phyloP scores from a whole-genome alignment of 495 filamentous ascomycete species.

The Tuber brumale region DNA sequence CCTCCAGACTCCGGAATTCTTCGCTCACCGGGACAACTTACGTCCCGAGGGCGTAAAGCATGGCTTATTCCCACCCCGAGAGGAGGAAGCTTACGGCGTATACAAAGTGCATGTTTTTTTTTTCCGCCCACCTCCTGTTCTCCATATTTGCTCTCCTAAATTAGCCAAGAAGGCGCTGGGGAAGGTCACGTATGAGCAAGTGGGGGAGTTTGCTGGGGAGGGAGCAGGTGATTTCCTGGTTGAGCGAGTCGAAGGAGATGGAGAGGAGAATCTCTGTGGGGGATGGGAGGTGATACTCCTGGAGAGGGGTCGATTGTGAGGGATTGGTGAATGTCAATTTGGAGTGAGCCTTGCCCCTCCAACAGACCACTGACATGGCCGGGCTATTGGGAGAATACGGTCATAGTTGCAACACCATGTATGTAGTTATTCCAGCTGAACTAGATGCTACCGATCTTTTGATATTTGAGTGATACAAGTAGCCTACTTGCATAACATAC shows the following conservation, averaged over 20 bases:
- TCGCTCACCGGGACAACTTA: slow-evolving; percentile 53
- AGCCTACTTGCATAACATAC: background rate
- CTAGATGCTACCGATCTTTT: background rate
- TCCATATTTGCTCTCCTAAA: slow-evolving; percentile 8
- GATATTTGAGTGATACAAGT: background rate
- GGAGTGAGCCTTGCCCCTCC: background rate
- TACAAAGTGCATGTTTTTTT: slow-evolving; percentile 29
- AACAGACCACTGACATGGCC: background rate
- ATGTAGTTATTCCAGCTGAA: background rate
- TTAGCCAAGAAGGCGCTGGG: background rate
- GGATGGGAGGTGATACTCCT: background rate
- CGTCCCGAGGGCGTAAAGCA: slow-evolving; percentile 48
- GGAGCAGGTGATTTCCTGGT: slow-evolving; percentile 20
- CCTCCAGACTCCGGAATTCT: no score
- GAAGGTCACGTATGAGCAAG: slow-evolving; percentile 25
- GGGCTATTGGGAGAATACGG: background rate
- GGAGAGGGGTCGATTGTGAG: background rate
- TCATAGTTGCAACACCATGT: background rate
- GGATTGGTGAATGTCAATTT: background rate
- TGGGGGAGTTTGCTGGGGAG: slow-evolving; percentile 47
- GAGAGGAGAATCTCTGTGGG: background rate
- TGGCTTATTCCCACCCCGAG: slow-evolving; percentile 49
- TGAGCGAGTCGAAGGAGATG: no score
- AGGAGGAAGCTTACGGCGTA: slow-evolving; percentile 50
- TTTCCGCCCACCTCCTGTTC: background rate